A percentile compares a stretch with the other conserved stretches of the same genome.
Conservation (phyloP, 768 basidiomycete genomes). For the Boletus reticulatus region DNA sequence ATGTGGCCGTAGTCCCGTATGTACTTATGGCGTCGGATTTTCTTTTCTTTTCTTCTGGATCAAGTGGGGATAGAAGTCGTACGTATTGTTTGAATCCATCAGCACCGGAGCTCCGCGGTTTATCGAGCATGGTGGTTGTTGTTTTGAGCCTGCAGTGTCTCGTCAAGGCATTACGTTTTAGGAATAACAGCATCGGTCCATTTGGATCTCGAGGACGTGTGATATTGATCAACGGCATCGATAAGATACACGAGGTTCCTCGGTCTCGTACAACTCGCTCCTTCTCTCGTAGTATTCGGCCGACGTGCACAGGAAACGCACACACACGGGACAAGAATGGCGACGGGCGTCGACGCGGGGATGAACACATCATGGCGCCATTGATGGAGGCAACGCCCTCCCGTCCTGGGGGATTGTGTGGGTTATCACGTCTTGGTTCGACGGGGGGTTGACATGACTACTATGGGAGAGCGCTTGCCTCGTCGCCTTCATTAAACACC, state of each 20-base stretch:
- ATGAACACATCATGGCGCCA: not conserved
- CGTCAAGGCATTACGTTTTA: conserved; percentile 8
- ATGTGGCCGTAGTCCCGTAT: conserved; percentile 27
- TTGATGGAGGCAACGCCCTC: not conserved
- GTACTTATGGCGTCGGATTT: conserved; percentile 24
- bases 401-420: conserved; percentile 8
- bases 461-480: conserved; percentile 11
- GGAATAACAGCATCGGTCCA: conserved; percentile 1
- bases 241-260: conserved; percentile 21
- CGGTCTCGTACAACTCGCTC: not conserved
- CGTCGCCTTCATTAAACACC: not conserved
- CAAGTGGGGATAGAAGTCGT: conserved; percentile 22
- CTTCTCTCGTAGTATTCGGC: not conserved
- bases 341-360: not conserved
- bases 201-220: conserved; percentile 13
- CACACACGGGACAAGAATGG: conserved; percentile 3
- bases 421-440: conserved; percentile 3
- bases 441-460: conserved; percentile 19
- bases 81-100: conserved; percentile 11
- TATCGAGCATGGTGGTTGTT: not conserved
- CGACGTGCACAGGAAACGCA: not conserved
- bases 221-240: conserved; percentile 13
- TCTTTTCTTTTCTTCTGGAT: conserved; percentile 6
- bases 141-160: conserved; percentile 2
- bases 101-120: conserved; percentile 32